Base-by-base conservation (phyloP, 257 asterid species). In the Datura wrightii region DNA sequence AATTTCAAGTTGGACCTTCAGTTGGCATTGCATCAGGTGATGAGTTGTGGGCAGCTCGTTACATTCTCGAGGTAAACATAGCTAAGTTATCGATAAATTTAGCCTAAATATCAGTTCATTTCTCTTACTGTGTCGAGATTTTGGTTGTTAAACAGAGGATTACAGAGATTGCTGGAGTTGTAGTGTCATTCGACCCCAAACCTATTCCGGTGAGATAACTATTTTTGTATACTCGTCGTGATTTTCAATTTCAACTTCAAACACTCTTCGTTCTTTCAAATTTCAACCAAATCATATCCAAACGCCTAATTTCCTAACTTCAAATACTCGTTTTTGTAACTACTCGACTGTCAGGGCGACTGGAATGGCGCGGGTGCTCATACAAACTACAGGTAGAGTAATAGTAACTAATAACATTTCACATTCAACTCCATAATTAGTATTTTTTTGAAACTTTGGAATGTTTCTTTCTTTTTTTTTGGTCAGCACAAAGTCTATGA, bases 361-460 rank as follows among this genome's bases (percentile, higher is more conserved):
- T 96, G 99, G 99, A 96, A 96, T 78, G 99, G 99, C 39, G 99
- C 99, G 36, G 99, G 98, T 36, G 99, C 99, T n/a, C 99, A 96
- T 88, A 86, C 93, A 67, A 96, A 96, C 84, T 96, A 91, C 93
- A 96, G 99, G 98, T 95, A 79, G 10, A 70, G 46, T 14, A 24
- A 31, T 50, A 18, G 24, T 69, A 1, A 13, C 41, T 50, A 50
- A 13, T 24, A 24, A 31, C 62, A 19, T 48, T 74, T 74, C 60
- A 74, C 13, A 24, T 48, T 48, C 44, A 74, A 50, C 81, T 48
- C 54, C 7, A 16, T 37, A 2, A 24, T 19, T 46, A 24, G 16
- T 46, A 74, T 3, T 44, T 72, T n/a, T 59, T n/a, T 70, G 54
- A 4, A 70, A 41, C 36, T 2, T 42, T 70, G 16, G 79, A 41